Evolutionary conservation across 257 asterid species (phyloP).

Genomic region (Penstemon newberryi): DNA sequence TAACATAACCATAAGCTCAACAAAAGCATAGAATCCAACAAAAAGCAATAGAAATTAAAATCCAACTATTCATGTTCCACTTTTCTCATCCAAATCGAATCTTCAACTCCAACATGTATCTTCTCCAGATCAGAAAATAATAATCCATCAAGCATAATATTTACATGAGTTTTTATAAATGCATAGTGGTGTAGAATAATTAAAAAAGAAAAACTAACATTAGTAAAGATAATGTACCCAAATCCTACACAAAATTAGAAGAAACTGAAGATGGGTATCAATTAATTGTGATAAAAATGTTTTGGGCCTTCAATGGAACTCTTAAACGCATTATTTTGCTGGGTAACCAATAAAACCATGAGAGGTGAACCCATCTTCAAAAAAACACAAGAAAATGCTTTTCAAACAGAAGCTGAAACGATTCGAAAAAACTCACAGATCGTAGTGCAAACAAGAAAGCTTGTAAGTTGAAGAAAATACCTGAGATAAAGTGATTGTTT

Average conservation of each 20-base stretch:
- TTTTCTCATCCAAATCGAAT: slow-evolving; percentile 42
- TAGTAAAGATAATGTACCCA: neutral
- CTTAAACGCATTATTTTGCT: neutral
- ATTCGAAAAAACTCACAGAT: slow-evolving; percentile 28
- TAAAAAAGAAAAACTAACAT: slow-evolving; percentile 7
- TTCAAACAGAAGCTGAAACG: slow-evolving; percentile 18
- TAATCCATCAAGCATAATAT: slow-evolving; percentile 16
- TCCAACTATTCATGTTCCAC: slow-evolving; percentile 35
- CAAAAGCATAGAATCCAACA: slow-evolving; percentile 12
- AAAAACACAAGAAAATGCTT: too few species aligned
- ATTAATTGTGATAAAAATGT: neutral
- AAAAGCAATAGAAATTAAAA: slow-evolving; percentile 14
- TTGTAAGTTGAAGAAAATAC: slow-evolving; percentile 1
- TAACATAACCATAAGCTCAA: slow-evolving; percentile 14
- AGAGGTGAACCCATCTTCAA: slow-evolving; percentile 3
- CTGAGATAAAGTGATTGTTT: slow-evolving; percentile 8
- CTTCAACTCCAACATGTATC: slow-evolving; percentile 20
- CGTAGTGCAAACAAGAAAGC: slow-evolving; percentile 12
- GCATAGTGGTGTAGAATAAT: slow-evolving; percentile 1
- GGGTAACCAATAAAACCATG: slow-evolving; percentile 20
- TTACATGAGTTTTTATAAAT: neutral
- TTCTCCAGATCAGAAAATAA: slow-evolving; percentile 31
- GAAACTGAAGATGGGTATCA: neutral
- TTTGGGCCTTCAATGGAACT: neutral
- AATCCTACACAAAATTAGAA: slow-evolving; percentile 1